Evolutionary conservation across 2,329 filamentous ascomycete species (phyloP), one percentile per base, ranked within the genome.

Genomic region (Alternaria metachromatica): DNA sequence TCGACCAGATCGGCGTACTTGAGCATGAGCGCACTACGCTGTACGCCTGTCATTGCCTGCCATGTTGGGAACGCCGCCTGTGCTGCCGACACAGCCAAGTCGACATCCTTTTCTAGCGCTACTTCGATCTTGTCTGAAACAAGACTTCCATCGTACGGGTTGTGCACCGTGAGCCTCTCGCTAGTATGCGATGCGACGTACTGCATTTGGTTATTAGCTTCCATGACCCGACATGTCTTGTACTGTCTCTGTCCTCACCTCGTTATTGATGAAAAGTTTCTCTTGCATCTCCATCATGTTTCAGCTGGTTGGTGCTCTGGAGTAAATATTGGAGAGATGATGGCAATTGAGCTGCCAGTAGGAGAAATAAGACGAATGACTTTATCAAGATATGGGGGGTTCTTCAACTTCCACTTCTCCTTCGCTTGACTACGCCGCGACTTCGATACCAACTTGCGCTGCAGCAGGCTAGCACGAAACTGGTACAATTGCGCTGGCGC

Each of bases 211-310:
- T 33, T 37, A 28, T 25, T 43, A 41, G 21, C 11, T 25, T 60
- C 43, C 43, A 37, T 21, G 23, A n/a, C 20, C 8, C 20, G 6
- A 43, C 49, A 28, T 18, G 11, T 13, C 15, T 13, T 18, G 5
- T 23, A 25, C 5, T 8, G 12, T 41, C 18, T 9, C 41, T 3
- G 10, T 49, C 46, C 13, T 11, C 25, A 72, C 74, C 62, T 77
- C 72, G 20, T 76, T 76, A 45, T 76, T 73, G 62, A 76, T 76
- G 54, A 76, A 75, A 11, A 73, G 64, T 25, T 63, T 58, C 30
- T 69, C 65, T 30, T 69, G 55, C 5, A 67, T 28, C 25, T 28
- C 18, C 15, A 3, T 50, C 46, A 50, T 50, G 9, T 28, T 50
- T 50, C 46, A 41, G 15, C 37, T 41, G 25, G n/a, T 18, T 50